A percentile compares a stretch with the other conserved stretches of the same genome.
Conservation (phyloP, 2,329 filamentous ascomycete species). For the Epicoccum nigrum region DNA sequence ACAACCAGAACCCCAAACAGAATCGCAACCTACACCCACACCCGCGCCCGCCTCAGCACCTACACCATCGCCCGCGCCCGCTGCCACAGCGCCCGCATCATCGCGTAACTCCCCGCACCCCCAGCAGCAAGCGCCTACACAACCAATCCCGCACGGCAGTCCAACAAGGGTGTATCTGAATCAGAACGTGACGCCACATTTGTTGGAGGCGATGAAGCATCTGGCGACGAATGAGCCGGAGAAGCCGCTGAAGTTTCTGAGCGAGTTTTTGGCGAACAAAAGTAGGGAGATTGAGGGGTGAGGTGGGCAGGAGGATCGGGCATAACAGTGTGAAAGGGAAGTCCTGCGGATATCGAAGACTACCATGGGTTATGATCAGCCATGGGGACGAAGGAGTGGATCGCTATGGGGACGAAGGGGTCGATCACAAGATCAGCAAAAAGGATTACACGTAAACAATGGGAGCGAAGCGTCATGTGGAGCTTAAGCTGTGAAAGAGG, state of each 20-base stretch:
- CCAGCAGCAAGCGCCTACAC: slow-evolving; percentile 35
- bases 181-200: slow-evolving; percentile 56
- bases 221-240: slow-evolving; percentile 57
- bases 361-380: not conserved
- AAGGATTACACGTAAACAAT: not conserved
- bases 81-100: slow-evolving; percentile 26
- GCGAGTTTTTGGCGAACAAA: slow-evolving; percentile 55
- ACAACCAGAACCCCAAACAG: not conserved
- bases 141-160: slow-evolving; percentile 54
- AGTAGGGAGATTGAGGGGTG: slow-evolving; percentile 56
- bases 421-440: too few relatives aligned
- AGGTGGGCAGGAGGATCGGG: not conserved
- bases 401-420: not conserved
- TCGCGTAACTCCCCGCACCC: slow-evolving; percentile 47
- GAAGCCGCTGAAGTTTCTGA: slow-evolving; percentile 57
- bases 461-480: not conserved
- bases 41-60: slow-evolving; percentile 13
- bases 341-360: too few relatives aligned
- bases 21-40: slow-evolving; percentile 1
- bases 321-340: too few relatives aligned
- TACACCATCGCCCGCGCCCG: slow-evolving; percentile 20
- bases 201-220: slow-evolving; percentile 60
- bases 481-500: not conserved
- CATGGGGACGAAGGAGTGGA: not conserved
- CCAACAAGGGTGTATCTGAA: slow-evolving; percentile 58